phyloP scores from a whole-genome alignment of 176 grass and related monocot species.

The Aegilops umbellulata region DNA sequence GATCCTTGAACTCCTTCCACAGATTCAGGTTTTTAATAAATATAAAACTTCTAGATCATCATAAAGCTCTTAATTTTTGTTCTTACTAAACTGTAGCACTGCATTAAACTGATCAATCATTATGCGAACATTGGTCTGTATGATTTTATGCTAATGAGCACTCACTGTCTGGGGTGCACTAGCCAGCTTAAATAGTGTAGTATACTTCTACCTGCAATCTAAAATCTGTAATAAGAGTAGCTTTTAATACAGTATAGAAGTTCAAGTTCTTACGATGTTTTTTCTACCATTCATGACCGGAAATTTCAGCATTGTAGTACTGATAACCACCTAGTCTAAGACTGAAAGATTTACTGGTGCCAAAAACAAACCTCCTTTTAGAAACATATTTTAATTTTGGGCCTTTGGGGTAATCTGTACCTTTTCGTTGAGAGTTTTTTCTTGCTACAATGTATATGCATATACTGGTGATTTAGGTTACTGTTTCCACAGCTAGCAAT shows the following conservation, averaged over 20 bases:
- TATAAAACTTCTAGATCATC: constrained; percentile 14
- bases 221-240: neutral
- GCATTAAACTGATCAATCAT: constrained; percentile 8
- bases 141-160: neutral
- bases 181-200: constrained; percentile 11
- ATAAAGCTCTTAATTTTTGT: neutral
- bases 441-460: constrained; percentile 1
- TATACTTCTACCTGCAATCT: neutral
- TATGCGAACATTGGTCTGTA: neutral
- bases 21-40: constrained; percentile 71
- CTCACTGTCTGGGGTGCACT: neutral
- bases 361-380: neutral
- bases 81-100: neutral
- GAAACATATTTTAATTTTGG: neutral
- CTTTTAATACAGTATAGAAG: constrained; percentile 16
- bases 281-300: neutral
- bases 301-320: constrained; percentile 17
- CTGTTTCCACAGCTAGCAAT: constrained; percentile 16
- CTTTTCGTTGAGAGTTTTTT: neutral
- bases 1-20: constrained; percentile 86
- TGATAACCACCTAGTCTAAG: neutral
- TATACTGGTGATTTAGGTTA: constrained; percentile 11
- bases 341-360: neutral
- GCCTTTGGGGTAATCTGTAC: neutral
- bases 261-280: constrained; percentile 7